phyloP scores from a whole-genome alignment of 768 basidiomycete genomes.

The Lyophyllum shimeji region DNA sequence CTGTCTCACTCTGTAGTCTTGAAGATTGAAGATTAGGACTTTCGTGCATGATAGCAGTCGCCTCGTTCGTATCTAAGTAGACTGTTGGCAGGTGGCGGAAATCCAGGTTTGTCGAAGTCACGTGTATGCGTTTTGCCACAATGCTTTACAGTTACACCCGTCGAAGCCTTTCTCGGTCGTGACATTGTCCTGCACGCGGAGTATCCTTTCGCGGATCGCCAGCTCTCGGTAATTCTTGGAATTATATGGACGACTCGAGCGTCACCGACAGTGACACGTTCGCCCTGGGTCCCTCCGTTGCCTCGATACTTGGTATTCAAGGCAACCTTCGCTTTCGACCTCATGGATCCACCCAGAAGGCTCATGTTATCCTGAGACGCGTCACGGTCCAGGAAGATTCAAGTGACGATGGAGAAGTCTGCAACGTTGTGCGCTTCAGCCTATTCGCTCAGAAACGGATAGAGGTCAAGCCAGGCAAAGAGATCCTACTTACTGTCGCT shows the following conservation, averaged over 20 bases:
- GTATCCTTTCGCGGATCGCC: conserved; percentile 9
- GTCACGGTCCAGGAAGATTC: conserved; percentile 49
- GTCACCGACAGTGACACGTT: conserved; percentile 31
- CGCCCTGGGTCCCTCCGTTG: conserved; percentile 33
- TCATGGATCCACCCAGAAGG: conserved; percentile 66
- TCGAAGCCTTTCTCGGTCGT: conserved; percentile 8
- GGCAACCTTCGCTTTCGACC: conserved; percentile 62
- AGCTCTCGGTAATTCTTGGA: conserved; percentile 8
- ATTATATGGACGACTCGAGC: conserved; percentile 38
- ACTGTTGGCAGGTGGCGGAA: too few relatives aligned
- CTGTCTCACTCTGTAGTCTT: not conserved
- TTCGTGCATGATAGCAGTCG: too few relatives aligned
- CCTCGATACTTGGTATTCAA: conserved; percentile 62
- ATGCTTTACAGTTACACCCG: not conserved
- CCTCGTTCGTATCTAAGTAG: too few relatives aligned
- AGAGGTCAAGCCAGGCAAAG: conserved; percentile 69
- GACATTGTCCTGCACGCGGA: conserved; percentile 5
- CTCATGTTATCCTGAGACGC: conserved; percentile 67
- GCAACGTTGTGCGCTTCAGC: conserved; percentile 51
- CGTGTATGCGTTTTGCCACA: conserved; percentile 13
- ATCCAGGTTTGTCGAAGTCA: conserved; percentile 4
- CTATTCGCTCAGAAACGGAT: conserved; percentile 70
- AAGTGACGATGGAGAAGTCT: conserved; percentile 37
- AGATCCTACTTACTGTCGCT: conserved; percentile 61
- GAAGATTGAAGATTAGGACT: not conserved